These are phyloP conservation scores for Russula virescens DNA, from an alignment of 768 basidiomycete genomes.

Conservation along the genomic window DNA sequence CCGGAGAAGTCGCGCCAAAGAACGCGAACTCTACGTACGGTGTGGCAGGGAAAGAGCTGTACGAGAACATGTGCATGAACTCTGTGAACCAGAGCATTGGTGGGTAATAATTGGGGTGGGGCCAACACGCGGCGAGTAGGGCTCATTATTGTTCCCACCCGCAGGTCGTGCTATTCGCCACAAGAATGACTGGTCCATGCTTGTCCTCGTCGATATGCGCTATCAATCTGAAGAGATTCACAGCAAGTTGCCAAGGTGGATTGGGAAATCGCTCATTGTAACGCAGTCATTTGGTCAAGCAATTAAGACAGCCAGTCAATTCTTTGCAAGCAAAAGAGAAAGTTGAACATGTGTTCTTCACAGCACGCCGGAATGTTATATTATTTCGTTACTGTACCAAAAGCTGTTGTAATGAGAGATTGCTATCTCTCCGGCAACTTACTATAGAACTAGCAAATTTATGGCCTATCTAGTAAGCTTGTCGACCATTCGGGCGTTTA, in stretches of 20 bases:
- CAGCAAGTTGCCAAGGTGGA: conserved; percentile 88
- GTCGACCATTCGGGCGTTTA: background rate
- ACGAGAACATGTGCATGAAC: conserved; percentile 88
- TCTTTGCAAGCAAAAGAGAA: conserved; percentile 11
- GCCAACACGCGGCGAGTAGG: background rate
- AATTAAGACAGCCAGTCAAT: conserved; percentile 20
- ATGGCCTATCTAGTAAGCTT: background rate
- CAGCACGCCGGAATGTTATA: background rate
- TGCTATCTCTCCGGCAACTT: background rate
- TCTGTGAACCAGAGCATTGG: conserved; percentile 98
- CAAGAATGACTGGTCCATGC: conserved; percentile 82
- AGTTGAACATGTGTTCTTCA: background rate
- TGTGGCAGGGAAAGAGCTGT: conserved; percentile 64
- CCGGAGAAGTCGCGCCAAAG: conserved; percentile 48
- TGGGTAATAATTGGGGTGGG: conserved; percentile 32
- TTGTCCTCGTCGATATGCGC: conserved; percentile 81
- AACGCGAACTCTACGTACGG: conserved; percentile 25
- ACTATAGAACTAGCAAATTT: no score
- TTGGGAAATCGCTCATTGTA: conserved; percentile 40
- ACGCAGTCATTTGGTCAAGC: conserved; percentile 22
- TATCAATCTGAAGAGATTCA: conserved; percentile 66
- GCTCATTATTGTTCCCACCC: background rate
- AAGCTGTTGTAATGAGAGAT: background rate
- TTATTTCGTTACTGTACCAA: background rate
- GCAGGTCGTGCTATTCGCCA: conserved; percentile 92